Percentiles rank a stretch among this genome's conserved stretches.
Evolutionary conservation across 768 basidiomycete genomes (phyloP).

Genomic region (Trametes cinnabarina): DNA sequence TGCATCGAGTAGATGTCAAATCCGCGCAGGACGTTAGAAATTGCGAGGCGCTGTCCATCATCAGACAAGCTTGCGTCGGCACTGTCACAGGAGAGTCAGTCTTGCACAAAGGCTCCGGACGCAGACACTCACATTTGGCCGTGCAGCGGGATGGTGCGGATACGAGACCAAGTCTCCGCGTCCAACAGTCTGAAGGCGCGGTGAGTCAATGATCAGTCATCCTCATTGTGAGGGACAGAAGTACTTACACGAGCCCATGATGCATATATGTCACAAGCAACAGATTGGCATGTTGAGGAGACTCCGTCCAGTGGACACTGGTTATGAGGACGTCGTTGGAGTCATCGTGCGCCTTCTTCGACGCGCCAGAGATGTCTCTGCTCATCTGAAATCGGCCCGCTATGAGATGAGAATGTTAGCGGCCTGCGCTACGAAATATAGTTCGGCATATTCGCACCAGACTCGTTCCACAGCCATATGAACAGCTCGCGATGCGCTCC

Average conservation of each 20-base stretch:
- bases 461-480: neutral
- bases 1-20: conserved; percentile 6
- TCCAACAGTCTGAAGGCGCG: neutral
- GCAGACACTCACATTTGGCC: neutral
- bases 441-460: neutral
- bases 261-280: neutral
- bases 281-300: too few species aligned
- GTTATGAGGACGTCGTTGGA: neutral
- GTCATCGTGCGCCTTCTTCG: neutral
- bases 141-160: neutral
- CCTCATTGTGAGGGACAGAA: neutral
- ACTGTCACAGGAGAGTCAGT: neutral
- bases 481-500: neutral
- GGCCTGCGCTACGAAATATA: neutral
- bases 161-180: neutral
- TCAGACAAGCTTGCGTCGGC: conserved; percentile 3
- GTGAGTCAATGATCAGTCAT: neutral
- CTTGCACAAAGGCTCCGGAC: neutral
- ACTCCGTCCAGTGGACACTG: neutral
- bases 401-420: neutral
- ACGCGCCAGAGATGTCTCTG: neutral
- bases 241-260: neutral
- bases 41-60: neutral
- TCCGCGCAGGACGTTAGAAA: conserved; percentile 8
- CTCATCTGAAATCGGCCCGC: neutral